Base-by-base conservation (phyloP, 768 basidiomycete species). In the Rhodosporidiobolus odoratus region DNA sequence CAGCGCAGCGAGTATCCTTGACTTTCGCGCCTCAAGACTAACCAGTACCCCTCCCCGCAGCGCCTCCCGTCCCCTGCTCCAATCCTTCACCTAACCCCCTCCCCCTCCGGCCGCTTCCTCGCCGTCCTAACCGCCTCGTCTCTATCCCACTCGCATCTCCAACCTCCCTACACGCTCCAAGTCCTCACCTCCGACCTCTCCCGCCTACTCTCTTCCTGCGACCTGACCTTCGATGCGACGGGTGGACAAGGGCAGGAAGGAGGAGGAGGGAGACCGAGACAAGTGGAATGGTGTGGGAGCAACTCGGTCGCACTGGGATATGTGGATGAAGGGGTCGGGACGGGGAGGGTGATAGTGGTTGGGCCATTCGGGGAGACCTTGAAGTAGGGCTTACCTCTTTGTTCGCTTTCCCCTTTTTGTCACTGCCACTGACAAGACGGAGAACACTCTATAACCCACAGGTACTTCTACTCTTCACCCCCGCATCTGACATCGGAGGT, bases 251-350 rank as follows among this genome's bases (percentile, higher is more conserved):
- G 65, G 8, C 69, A 73, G 27, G 69, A 77, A 54, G 83, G 61
- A 76, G 12, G 65, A 62, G 16, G 58, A n/a, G 52, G 78, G 73
- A 10, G 38, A 77, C 81, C 68, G 4, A 82, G 83, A 43, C 88
- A 89, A 73, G 87, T 92, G 0, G 89, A 89, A 76, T 99, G 96
- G 96, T 97, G 93, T 78, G 94, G 94, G 1, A 92, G 92, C 77
- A 94, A 99, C 79, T 92, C 93, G 0, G 89, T 98, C 54, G 83
- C 92, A 5, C 84, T 96, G 25, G 88, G 88, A 27, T 97, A 92
- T 91, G 85, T 86, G 21, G 48, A 25, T 9, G 25, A 25, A n/a
- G 15, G 25, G 48, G 12, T 9, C 10, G 48, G 52, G n/a, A 21
- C 6, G 52, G 81, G 84, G 27, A 80, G 88, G 38, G 89, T 87